Percentiles rank a stretch among this genome's conserved stretches.
phyloP scores from a whole-genome alignment of 2,329 filamentous ascomycete species.

The Cercospora zeina region DNA sequence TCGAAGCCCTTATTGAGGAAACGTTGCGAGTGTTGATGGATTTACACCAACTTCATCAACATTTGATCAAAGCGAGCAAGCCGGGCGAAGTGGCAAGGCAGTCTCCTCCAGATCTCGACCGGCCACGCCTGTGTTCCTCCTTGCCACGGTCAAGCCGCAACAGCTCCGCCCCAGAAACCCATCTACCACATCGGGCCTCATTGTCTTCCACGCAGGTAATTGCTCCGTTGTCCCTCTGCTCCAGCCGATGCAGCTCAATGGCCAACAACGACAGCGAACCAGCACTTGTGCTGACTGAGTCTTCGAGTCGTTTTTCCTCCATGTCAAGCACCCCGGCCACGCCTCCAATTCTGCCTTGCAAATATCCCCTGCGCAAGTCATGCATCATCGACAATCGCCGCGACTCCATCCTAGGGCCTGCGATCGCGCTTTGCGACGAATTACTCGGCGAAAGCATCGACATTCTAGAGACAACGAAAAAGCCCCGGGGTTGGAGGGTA shows the following conservation, averaged over 20 bases:
- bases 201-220: too few relatives aligned
- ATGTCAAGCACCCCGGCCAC: not conserved
- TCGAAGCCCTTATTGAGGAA: slow-evolving; percentile 8
- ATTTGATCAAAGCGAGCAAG: not conserved
- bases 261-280: not conserved
- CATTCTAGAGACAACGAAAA: not conserved
- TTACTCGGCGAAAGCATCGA: not conserved
- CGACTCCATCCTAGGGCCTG: not conserved
- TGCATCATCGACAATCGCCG: not conserved
- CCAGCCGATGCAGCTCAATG: not conserved
- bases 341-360: not conserved
- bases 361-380: not conserved
- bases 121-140: not conserved
- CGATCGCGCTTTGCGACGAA: slow-evolving; percentile 6
- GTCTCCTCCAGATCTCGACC: not conserved
- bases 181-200: not conserved
- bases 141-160: not conserved
- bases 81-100: not conserved
- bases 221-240: not conserved
- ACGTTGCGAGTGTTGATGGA: slow-evolving; percentile 1
- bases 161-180: not conserved
- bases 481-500: not conserved
- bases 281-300: not conserved
- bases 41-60: slow-evolving; percentile 4
- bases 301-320: not conserved